Evolutionary conservation across 192 early-diverging fungal genomes (phyloP).

Genomic region (Helicostylum pulchrum): DNA sequence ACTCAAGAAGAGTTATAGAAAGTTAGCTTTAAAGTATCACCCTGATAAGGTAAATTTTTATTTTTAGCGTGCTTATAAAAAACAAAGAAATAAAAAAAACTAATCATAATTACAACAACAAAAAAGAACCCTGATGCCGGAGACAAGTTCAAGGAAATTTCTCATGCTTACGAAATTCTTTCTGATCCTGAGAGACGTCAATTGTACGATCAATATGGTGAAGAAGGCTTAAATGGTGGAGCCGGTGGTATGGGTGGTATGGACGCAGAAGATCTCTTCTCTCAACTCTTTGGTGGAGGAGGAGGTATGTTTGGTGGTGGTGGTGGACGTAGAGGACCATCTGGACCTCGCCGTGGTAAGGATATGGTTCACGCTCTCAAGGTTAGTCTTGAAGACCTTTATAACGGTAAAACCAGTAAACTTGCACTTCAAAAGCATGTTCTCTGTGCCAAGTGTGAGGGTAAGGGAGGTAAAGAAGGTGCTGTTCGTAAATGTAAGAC

Average conservation of each 20-base stretch:
- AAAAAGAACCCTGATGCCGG: conserved; percentile 82
- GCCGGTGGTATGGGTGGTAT: conserved; percentile 67
- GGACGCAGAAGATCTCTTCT: conserved; percentile 93
- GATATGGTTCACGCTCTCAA: conserved; percentile 89
- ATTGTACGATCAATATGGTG: conserved; percentile 93
- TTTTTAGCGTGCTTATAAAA: too few relatives aligned
- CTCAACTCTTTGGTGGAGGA: conserved; percentile 92
- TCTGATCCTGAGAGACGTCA: conserved; percentile 88
- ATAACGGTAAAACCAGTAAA: conserved; percentile 89
- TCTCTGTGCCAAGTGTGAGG: conserved; percentile 87
- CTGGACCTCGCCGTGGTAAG: conserved; percentile 90
- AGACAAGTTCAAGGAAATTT: conserved; percentile 97
- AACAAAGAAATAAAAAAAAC: too few relatives aligned
- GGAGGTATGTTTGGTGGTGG: conserved; percentile 73
- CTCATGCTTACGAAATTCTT: conserved; percentile 95
- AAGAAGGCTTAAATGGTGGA: conserved; percentile 83
- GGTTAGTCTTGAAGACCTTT: conserved; percentile 83
- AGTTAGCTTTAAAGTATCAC: conserved; percentile 89
- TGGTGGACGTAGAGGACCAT: conserved; percentile 17
- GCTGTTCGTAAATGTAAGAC: conserved; percentile 77
- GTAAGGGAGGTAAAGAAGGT: conserved; percentile 94
- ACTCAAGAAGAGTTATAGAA: conserved; percentile 97
- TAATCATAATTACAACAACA: conserved; percentile 1
- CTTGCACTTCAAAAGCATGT: conserved; percentile 95
- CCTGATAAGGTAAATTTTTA: conserved; percentile 69